Evolutionary conservation across 139 green algal species (phyloP).

Genomic region (Nannochloris sp.): DNA sequence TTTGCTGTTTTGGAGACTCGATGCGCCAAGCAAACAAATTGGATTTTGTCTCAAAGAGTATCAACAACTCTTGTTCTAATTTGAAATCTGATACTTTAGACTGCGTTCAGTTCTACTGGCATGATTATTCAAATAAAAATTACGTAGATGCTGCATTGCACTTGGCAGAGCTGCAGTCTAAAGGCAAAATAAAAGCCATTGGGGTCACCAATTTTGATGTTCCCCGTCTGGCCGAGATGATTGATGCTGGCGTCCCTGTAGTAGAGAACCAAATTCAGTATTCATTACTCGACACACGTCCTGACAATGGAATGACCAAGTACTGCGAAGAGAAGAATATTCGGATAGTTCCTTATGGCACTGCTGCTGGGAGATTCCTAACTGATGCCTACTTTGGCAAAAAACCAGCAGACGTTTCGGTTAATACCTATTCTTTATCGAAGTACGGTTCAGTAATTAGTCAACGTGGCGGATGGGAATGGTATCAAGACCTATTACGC

Average conservation of each 20-base stretch:
- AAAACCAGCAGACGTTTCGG: not conserved
- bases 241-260: constrained; percentile 55
- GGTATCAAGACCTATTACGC: constrained; percentile 54
- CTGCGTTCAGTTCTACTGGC: constrained; percentile 55
- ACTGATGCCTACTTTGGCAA: constrained; percentile 41
- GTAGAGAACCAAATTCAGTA: constrained; percentile 78
- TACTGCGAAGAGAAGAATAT: constrained; percentile 61
- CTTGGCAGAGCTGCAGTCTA: constrained; percentile 45
- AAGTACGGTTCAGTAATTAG: constrained; percentile 73
- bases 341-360: constrained; percentile 71
- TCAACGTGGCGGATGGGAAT: constrained; percentile 63
- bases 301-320: constrained; percentile 55
- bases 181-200: constrained; percentile 51
- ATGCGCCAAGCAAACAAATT: constrained; percentile 24
- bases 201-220: constrained; percentile 87
- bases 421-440: constrained; percentile 35
- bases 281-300: constrained; percentile 71
- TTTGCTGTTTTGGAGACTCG: constrained; percentile 60
- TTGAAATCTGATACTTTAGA: constrained; percentile 36
- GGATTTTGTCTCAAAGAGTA: constrained; percentile 6
- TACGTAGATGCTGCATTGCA: constrained; percentile 60
- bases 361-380: constrained; percentile 72
- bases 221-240: constrained; percentile 52
- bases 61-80: constrained; percentile 21
- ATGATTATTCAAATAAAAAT: constrained; percentile 23